Percentiles rank a stretch among this genome's conserved stretches.
Conservation (phyloP, 1,139 yeast genomes). For the Zygosaccharomyces sapae region DNA sequence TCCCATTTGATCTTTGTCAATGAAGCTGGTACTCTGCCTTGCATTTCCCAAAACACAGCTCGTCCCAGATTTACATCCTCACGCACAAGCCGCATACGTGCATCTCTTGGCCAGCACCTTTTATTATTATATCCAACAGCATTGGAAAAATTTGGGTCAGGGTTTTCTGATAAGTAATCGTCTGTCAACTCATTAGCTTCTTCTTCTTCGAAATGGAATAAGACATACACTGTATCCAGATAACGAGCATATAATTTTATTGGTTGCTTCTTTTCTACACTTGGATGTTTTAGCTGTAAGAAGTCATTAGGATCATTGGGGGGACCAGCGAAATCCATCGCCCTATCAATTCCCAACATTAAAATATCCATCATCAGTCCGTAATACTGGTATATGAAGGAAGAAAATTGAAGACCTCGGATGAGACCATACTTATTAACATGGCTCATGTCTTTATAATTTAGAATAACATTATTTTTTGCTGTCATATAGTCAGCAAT, state of each 20-base stretch:
- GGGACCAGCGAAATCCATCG: conserved; percentile 81
- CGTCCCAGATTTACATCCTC: conserved; percentile 89
- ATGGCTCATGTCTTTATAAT: conserved; percentile 94
- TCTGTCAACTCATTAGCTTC: conserved; percentile 75
- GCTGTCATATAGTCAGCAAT: conserved; percentile 94
- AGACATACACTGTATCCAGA: conserved; percentile 72
- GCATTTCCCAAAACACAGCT: conserved; percentile 88
- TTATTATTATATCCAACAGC: conserved; percentile 85
- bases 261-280: conserved; percentile 64
- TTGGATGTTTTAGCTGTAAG: conserved; percentile 59
- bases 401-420: conserved; percentile 84
- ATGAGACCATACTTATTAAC: conserved; percentile 84
- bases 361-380: conserved; percentile 81
- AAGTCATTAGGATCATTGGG: conserved; percentile 70
- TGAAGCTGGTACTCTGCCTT: conserved; percentile 73
- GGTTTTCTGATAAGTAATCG: conserved; percentile 75
- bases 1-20: conserved; percentile 76
- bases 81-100: conserved; percentile 85
- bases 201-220: conserved; percentile 67
- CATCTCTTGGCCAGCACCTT: conserved; percentile 92
- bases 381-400: conserved; percentile 85
- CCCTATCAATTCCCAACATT: conserved; percentile 80
- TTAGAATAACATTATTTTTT: conserved; percentile 74
- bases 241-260: conserved; percentile 79
- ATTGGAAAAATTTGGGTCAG: conserved; percentile 86